Evolutionary conservation across 352 stramenopile genomes (phyloP), one percentile per base, ranked within the genome.

Genomic region (Pythium rishiriense): DNA sequence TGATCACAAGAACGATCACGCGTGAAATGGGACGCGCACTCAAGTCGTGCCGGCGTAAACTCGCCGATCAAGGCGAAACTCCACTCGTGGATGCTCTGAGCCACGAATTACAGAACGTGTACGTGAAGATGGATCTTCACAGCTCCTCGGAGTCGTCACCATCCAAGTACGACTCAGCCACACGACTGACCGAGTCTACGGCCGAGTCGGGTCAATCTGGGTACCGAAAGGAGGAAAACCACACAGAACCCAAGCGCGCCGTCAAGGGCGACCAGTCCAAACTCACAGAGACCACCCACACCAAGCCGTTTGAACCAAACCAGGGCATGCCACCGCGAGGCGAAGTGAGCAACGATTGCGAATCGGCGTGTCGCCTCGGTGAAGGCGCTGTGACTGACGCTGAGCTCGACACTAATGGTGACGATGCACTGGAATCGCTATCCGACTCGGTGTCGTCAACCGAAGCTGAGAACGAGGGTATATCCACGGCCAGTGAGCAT

Each of bases 71-170:
- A n/a, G 69, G 58, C 39, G 74, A 78, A 51, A 70, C 60, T 7
- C 61, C 64, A 19, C 48, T 58, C n/a, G 45, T 77, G 7, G 54
- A 72, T 5, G 48, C 43, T 22, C 64, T 80, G 10, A 66, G 66
- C 55, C 35, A 49, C n/a, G 56, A 80, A 29, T 66, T 80, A 22
- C 73, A 77, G 54, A 19, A 61, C 14, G 37, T 81, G 48, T 77
- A 70, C 47, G 70, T 78, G 46, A 64, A 66, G 10, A 78, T 81
- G 73, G 66, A 80, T 45, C 62, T 80, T 8, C 31, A 64, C 47
- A 37, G 47, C 47, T n/a, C 47, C 3, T 4, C 41, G 14, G 5
- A 22, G 3, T 24, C 17, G 41, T 25, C 41, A 2, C 17, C 19
- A 25, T 47, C 41, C 22, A 47, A 47, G 41, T 47, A 47, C 25